Base-by-base conservation (phyloP, 2,329 filamentous ascomycete species). In the Incumbomyces delicatus region DNA sequence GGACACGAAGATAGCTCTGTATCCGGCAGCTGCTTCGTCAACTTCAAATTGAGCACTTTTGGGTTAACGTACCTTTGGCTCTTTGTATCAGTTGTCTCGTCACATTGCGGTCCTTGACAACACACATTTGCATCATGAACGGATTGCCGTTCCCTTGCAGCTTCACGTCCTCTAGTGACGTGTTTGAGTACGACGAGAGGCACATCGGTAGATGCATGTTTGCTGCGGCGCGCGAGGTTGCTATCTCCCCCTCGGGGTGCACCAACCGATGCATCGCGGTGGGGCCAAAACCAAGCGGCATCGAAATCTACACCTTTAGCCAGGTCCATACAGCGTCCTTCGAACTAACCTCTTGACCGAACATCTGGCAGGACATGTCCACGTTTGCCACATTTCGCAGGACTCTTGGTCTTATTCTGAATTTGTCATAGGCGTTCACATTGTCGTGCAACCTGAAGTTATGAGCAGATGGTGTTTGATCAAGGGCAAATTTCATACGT, bases 41-140 rank as follows among this genome's bases (percentile, higher is more conserved):
- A 17, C 17, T 16, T 14, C 38, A 38, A 14, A 36, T 33, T 40
- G 27, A 46, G 33, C 27, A 12, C 11, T 8, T 22, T n/a, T 31
- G 2, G 30, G 38, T 4, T 13, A n/a, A 53, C 62, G 18, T 47
- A 72, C 67, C 62, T 61, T 73, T 63, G 31, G 69, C 64, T 40
- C 69, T 57, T 35, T 63, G 56, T 7, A 74, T 44, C 31, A 74
- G 52, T 44, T 68, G 63, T 13, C 64, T 38, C 0, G 65, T 71
- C 2, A 68, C 61, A 1, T 58, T 53, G 6, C 72, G 63, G 56
- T 78, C 70, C 52, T 71, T 69, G 43, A 77, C 59, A 10, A 76
- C 64, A 54, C 71, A 75, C 52, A 78, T 61, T 56, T 80, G 76
- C 59, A 79, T 73, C n/a, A 66, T 67, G 50, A 75, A 73, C 0